phyloP scores from a whole-genome alignment of 176 grass and related monocot genomes.

The Eleusine indica region DNA sequence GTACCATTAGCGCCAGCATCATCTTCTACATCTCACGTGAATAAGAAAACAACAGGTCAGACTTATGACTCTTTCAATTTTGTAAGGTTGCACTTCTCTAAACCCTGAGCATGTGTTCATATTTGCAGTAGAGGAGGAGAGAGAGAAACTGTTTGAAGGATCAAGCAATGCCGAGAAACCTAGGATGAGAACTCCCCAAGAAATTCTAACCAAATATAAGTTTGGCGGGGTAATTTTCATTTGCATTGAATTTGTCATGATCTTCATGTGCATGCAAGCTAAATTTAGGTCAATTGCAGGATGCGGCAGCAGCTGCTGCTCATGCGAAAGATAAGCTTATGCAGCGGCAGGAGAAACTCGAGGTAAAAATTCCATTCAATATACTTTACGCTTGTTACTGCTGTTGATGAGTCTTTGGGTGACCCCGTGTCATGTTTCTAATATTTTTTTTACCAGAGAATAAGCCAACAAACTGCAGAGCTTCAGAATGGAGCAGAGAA shows the following conservation, averaged over 20 bases:
- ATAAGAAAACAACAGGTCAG: constrained; percentile 58
- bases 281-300: constrained; percentile 54
- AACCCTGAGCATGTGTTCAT: constrained; percentile 6
- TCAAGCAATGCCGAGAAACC: constrained; percentile 67
- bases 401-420: constrained; percentile 7
- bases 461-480: constrained; percentile 79
- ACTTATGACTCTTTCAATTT: neutral
- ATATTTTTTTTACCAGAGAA: constrained; percentile 46
- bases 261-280: constrained; percentile 6
- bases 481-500: constrained; percentile 82
- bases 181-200: constrained; percentile 84
- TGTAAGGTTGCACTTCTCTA: neutral
- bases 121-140: constrained; percentile 61
- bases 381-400: neutral
- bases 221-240: constrained; percentile 80
- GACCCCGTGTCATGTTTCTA: neutral
- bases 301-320: constrained; percentile 85
- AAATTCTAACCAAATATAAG: constrained; percentile 96
- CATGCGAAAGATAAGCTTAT: constrained; percentile 92
- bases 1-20: constrained; percentile 47
- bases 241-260: neutral
- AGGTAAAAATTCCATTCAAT: constrained; percentile 51
- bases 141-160: constrained; percentile 83
- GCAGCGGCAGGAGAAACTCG: constrained; percentile 88
- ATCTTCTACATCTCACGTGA: constrained; percentile 48